Percentiles rank a stretch among this genome's conserved stretches.
phyloP scores from a whole-genome alignment of 441 rosid species.

The Erysimum cheiri region DNA sequence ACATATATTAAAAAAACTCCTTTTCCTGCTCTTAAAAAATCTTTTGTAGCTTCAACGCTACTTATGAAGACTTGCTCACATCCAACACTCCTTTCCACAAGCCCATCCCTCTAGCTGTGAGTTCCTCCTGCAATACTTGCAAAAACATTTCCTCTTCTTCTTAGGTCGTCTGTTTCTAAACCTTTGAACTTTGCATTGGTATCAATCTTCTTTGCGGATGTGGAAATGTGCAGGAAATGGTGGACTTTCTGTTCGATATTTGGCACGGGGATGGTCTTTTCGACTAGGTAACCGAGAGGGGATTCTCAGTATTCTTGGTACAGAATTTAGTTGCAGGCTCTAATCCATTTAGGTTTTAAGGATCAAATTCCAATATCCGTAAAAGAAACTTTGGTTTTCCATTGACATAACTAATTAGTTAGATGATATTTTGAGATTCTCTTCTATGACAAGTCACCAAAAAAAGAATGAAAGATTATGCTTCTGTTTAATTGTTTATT shows the following conservation, averaged over 20 bases:
- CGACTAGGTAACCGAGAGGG: conserved; percentile 40
- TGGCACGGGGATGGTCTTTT: conserved; percentile 70
- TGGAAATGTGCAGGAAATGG: conserved; percentile 63
- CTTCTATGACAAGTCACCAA: conserved; percentile 4
- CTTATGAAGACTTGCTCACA: conserved; percentile 60
- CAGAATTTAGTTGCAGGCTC: conserved; percentile 38
- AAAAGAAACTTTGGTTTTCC: conserved; percentile 1
- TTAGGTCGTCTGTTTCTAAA: neutral
- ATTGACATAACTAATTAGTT: neutral
- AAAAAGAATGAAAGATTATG: neutral
- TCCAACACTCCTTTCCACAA: conserved; percentile 57
- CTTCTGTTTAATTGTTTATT: neutral
- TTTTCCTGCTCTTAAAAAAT: neutral
- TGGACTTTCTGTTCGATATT: conserved; percentile 58
- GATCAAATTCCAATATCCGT: neutral
- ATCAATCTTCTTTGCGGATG: conserved; percentile 6
- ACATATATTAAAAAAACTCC: neutral
- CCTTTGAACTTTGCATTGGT: neutral
- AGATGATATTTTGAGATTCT: conserved; percentile 1
- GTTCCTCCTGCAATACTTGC: conserved; percentile 34
- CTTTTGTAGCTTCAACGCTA: conserved; percentile 60
- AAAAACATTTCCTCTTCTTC: neutral
- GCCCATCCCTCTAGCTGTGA: conserved; percentile 65
- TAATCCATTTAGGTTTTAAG: conserved; percentile 32
- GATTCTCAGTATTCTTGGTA: conserved; percentile 35